Evolutionary conservation across 305 asterid genomes (phyloP).

Genomic region (Vinca major): DNA sequence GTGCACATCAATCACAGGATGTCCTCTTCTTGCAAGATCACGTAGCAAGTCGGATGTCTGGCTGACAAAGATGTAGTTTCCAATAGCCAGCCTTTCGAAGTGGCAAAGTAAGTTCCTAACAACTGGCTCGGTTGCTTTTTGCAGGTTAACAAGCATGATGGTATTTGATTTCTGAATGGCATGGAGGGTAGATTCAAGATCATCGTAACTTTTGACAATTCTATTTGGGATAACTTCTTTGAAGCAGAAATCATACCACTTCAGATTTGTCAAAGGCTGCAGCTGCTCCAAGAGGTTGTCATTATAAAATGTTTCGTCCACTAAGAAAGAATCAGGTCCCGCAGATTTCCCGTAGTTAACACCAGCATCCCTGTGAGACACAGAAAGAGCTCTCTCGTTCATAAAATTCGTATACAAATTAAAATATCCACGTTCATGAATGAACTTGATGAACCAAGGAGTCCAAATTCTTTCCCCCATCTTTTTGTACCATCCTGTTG

Average conservation of each 20-base stretch:
- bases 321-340: conserved; percentile 71
- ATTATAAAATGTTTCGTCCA: conserved; percentile 40
- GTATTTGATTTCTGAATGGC: conserved; percentile 41
- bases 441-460: conserved; percentile 89
- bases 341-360: conserved; percentile 75
- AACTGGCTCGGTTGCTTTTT: conserved; percentile 37
- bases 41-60: conserved; percentile 35
- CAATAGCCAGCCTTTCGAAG: conserved; percentile 50
- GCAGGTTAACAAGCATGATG: conserved; percentile 45
- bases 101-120: conserved; percentile 69
- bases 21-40: conserved; percentile 80
- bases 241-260: conserved; percentile 82
- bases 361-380: conserved; percentile 84
- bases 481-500: conserved; percentile 89
- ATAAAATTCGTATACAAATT: conserved; percentile 65
- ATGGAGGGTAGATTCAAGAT: conserved; percentile 38
- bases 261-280: conserved; percentile 47
- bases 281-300: conserved; percentile 33
- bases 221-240: conserved; percentile 45
- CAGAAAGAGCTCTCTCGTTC: conserved; percentile 62
- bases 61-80: conserved; percentile 55
- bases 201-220: conserved; percentile 35
- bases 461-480: conserved; percentile 93
- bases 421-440: conserved; percentile 65
- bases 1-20: conserved; percentile 51